Evolutionary conservation across 345 rosid species (phyloP).

Genomic region (Turnera subulata): DNA sequence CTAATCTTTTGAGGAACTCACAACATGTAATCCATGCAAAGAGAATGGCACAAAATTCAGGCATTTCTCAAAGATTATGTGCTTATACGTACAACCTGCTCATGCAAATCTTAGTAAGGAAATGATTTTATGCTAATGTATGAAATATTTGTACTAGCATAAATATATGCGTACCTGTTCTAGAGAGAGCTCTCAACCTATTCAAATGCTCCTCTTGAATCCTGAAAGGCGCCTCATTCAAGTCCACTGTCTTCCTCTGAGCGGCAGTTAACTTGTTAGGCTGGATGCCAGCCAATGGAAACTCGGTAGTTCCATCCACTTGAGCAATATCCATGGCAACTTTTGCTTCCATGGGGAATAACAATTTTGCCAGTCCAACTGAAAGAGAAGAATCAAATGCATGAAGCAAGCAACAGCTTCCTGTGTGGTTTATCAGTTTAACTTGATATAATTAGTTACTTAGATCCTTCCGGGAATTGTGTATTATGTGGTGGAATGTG

Average conservation of each 20-base stretch:
- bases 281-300: constrained; percentile 41
- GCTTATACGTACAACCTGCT: background rate
- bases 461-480: too few relatives aligned
- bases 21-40: too few relatives aligned
- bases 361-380: constrained; percentile 79
- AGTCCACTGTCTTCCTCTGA: constrained; percentile 47
- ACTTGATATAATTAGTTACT: too few relatives aligned
- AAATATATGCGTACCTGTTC: constrained; percentile 69
- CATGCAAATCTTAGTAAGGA: background rate
- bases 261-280: constrained; percentile 23
- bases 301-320: constrained; percentile 61
- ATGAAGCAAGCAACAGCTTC: background rate
- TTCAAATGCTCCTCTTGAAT: constrained; percentile 66
- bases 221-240: constrained; percentile 59
- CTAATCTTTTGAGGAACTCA: too few relatives aligned
- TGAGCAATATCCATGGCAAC: constrained; percentile 61
- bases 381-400: constrained; percentile 7
- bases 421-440: too few relatives aligned
- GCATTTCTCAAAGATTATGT: background rate
- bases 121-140: background rate
- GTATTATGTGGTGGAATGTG: too few relatives aligned
- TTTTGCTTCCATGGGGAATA: constrained; percentile 82
- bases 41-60: background rate
- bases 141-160: background rate
- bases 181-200: constrained; percentile 59